Evolutionary conservation across 225 moss, liverwort and hornwort species (phyloP).

Genomic region (Marchantia polymorpha): DNA sequence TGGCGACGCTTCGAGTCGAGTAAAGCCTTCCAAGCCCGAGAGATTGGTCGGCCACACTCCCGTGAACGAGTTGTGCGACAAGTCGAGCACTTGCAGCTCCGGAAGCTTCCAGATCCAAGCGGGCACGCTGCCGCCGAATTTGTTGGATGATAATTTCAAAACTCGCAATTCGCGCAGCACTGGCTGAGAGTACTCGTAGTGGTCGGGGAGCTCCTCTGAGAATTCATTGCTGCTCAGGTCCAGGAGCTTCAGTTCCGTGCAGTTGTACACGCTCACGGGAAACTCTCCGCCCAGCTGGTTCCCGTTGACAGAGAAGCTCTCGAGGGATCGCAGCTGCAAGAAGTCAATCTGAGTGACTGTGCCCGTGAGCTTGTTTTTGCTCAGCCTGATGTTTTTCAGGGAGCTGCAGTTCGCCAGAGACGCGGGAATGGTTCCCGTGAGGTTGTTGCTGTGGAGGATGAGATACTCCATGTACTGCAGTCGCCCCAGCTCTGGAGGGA

Average conservation of each 20-base stretch:
- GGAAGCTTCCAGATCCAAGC: constrained; percentile 31
- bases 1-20: not conserved
- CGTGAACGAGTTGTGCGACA: constrained; percentile 44
- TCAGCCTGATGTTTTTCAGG: constrained; percentile 21
- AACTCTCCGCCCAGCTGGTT: not conserved
- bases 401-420: constrained; percentile 33
- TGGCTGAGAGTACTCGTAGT: too few relatives aligned
- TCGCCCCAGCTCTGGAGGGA: constrained; percentile 39
- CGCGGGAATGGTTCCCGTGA: constrained; percentile 31
- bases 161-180: not conserved
- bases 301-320: constrained; percentile 4
- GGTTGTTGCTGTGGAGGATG: constrained; percentile 29
- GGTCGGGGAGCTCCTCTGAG: constrained; percentile 3
- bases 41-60: constrained; percentile 35
- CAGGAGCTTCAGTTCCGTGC: constrained; percentile 25
- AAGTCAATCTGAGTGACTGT: not conserved
- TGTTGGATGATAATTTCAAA: constrained; percentile 9
- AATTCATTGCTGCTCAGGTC: constrained; percentile 43
- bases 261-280: not conserved
- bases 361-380: not conserved
- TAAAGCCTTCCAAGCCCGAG: not conserved
- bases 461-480: constrained; percentile 38
- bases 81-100: constrained; percentile 47
- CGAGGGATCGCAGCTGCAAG: not conserved
- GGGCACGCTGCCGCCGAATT: constrained; percentile 49